These are phyloP conservation scores for Podospora pseudocomata DNA, from an alignment of 495 filamentous ascomycete species.

Conservation along the genomic window DNA sequence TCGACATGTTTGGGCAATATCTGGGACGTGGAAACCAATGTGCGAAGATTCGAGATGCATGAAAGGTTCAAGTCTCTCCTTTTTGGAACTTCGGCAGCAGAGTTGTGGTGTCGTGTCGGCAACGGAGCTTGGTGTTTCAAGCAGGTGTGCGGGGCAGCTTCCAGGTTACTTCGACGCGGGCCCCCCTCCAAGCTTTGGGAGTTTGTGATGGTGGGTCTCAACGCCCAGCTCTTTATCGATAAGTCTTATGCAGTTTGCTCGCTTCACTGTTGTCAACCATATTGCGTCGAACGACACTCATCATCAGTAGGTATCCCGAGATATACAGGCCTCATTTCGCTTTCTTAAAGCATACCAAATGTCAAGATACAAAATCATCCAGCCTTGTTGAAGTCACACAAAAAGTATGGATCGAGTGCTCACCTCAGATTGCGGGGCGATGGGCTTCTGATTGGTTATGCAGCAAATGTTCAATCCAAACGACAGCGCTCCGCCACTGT, in stretches of 20 bases:
- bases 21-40: no score
- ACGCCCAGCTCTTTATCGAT: not conserved
- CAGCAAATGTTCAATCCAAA: not conserved
- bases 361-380: not conserved
- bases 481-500: slow-evolving; percentile 15
- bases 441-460: slow-evolving; percentile 6
- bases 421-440: not conserved
- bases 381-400: not conserved
- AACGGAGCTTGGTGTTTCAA: not conserved
- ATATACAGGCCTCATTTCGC: not conserved
- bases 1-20: slow-evolving; percentile 37
- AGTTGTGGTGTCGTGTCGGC: not conserved
- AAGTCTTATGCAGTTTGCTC: not conserved
- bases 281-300: no score
- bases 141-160: not conserved
- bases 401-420: not conserved
- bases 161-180: not conserved
- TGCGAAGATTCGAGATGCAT: no score
- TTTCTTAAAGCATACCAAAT: no score
- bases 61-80: not conserved
- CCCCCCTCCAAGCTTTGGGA: not conserved
- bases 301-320: not conserved
- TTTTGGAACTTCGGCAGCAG: not conserved
- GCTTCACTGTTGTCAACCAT: no score
- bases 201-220: not conserved